phyloP scores from a whole-genome alignment of 257 asterid genomes.

The Primulina huaijiensis region DNA sequence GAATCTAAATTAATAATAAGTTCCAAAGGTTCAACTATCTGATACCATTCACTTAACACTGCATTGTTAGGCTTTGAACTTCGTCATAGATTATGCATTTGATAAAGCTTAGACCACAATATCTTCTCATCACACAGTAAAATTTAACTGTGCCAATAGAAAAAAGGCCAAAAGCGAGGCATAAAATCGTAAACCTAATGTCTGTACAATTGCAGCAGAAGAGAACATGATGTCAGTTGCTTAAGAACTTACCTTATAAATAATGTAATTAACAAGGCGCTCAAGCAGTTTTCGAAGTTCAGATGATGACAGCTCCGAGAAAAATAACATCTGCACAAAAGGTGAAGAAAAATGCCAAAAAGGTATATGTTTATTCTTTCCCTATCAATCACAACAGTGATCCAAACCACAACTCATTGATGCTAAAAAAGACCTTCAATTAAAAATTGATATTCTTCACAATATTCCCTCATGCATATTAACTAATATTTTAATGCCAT shows the following conservation, averaged over 20 bases:
- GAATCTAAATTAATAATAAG: background rate
- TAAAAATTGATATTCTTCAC: background rate
- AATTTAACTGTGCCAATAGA: conserved; percentile 1
- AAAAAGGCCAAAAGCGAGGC: conserved; percentile 10
- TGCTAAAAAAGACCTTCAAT: background rate
- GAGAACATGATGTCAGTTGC: background rate
- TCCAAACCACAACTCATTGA: conserved; percentile 1
- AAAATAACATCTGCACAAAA: conserved; percentile 74
- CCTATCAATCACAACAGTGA: background rate
- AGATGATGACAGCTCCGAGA: conserved; percentile 76
- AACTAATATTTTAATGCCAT: background rate
- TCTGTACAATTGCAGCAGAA: conserved; percentile 18
- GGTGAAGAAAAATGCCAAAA: conserved; percentile 21
- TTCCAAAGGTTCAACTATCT: background rate
- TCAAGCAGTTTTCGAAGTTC: conserved; percentile 81
- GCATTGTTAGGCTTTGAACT: background rate
- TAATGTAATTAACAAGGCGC: conserved; percentile 74
- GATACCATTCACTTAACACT: background rate
- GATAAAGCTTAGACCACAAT: conserved; percentile 5
- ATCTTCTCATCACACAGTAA: conserved; percentile 8
- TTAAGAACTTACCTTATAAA: conserved; percentile 66
- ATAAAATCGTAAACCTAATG: conserved; percentile 6
- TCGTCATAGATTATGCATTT: background rate
- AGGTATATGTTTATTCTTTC: conserved; percentile 1
- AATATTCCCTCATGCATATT: background rate